Percentiles rank a stretch among this genome's conserved stretches.
phyloP scores from a whole-genome alignment of 345 rosid genomes.

The Citrus australasica region DNA sequence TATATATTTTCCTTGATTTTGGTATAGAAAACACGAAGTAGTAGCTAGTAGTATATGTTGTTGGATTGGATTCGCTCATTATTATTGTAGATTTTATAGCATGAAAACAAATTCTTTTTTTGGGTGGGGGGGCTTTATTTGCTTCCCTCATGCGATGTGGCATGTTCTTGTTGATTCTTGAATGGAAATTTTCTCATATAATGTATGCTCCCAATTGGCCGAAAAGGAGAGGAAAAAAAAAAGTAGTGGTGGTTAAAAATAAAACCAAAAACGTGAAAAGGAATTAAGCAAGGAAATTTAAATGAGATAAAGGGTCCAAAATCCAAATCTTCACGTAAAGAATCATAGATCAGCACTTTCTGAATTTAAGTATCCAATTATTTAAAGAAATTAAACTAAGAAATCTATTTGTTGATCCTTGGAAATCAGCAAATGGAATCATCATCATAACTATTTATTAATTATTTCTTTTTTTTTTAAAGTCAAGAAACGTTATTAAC shows the following conservation, averaged over 20 bases:
- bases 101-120: too few species aligned
- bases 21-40: not conserved
- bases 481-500: too few species aligned
- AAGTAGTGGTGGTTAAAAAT: not conserved
- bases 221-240: not conserved
- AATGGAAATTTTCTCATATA: not conserved
- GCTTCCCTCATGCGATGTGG: too few species aligned
- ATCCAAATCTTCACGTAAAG: not conserved
- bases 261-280: not conserved
- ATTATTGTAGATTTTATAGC: too few species aligned
- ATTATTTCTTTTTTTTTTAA: not conserved
- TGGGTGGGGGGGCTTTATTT: too few species aligned
- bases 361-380: not conserved
- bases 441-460: not conserved
- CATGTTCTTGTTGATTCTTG: not conserved
- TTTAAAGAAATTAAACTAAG: not conserved
- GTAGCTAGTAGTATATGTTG: not conserved
- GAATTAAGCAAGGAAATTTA: not conserved
- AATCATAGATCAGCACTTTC: not conserved
- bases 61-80: too few species aligned
- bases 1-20: not conserved
- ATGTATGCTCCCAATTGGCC: not conserved
- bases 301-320: not conserved
- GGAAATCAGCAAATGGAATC: not conserved
- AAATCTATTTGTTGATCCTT: not conserved